These are phyloP conservation scores for Talaromyces sp. DNA, from an alignment of 2,329 filamentous ascomycete genomes.

Conservation along the genomic window DNA sequence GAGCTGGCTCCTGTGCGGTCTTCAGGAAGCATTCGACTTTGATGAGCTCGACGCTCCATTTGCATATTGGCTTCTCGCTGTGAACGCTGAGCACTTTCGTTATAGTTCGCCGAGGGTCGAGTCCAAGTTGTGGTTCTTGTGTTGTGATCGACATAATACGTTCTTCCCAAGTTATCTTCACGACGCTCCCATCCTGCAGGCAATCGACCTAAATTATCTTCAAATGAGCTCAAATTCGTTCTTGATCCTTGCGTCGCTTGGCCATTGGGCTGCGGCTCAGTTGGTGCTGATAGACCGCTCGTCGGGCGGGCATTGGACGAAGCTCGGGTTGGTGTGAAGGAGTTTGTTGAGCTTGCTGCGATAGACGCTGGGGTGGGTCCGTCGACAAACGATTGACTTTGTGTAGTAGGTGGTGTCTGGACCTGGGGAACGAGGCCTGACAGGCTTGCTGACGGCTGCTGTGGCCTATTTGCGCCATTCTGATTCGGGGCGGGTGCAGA, in stretches of 20 bases:
- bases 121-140: conserved; percentile 96
- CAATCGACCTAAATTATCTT: conserved; percentile 89
- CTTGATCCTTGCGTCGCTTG: conserved; percentile 33
- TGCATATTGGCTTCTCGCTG: conserved; percentile 88
- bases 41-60: conserved; percentile 86
- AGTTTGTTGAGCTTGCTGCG: conserved; percentile 23
- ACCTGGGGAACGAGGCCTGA: conserved; percentile 38
- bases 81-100: conserved; percentile 68
- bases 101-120: conserved; percentile 74
- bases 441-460: conserved; percentile 35
- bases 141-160: conserved; percentile 98
- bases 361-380: conserved; percentile 8
- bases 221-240: conserved; percentile 79
- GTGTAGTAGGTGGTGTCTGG: conserved; percentile 26
- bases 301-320: conserved; percentile 37
- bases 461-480: conserved; percentile 36
- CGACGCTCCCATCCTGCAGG: conserved; percentile 93
- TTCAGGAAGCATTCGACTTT: conserved; percentile 92
- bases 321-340: conserved; percentile 33
- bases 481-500: conserved; percentile 60
- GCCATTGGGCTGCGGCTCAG: conserved; percentile 37
- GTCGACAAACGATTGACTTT: conserved; percentile 29
- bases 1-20: conserved; percentile 92
- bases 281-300: conserved; percentile 37
- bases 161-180: conserved; percentile 90